Evolutionary conservation across 2,329 filamentous ascomycete genomes (phyloP), one percentile per base, ranked within the genome.

Genomic region (Beauveria rudraprayagi): DNA sequence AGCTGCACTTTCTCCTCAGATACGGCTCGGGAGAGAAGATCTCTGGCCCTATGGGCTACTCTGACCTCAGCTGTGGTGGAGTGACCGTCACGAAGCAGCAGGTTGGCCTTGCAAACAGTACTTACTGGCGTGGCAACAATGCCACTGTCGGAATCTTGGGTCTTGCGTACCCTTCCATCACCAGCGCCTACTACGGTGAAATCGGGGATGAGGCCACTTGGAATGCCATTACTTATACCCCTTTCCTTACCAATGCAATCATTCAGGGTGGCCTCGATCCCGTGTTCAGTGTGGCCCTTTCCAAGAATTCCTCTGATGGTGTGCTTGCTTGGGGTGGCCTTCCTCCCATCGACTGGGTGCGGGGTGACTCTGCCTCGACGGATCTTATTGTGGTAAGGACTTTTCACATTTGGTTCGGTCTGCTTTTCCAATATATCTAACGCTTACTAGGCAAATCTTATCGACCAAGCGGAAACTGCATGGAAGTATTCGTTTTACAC

Each of bases 401-500:
- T 16, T 9, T 1, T 3, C 14, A 9, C 8, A 3, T n/a, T 19
- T 40, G 24, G 4, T 1, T 28, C 16, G 19, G 7, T n/a, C n/a
- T 11, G 30, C 16, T 14, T 37, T 16, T 41, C 28, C 28, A 5
- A 34, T 24, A 48, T 61, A 43, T 60, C 57, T 65, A 16, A 63
- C 28, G 56, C n/a, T 5, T 0, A 17, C 3, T 22, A 83, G 80
- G 76, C 78, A 47, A 77, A 78, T 54, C 70, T 83, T 40, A 72
- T 71, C 17, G 67, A 68, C 5, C 67, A 72, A 22, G 66, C 71
- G 2, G 71, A 71, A 60, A 76, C 77, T 5, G 70, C 76, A 1
- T 79, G 71, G 69, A 69, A 75, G 62, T 78, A 78, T 62, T 81
- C 80, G 2, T 83, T 80, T 67, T 83, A 83, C 65, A 82, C 80